A percentile compares a stretch with the other conserved stretches of the same genome.
Evolutionary conservation across 2,329 filamentous ascomycete species (phyloP).

Genomic region (Fusarium graminum): DNA sequence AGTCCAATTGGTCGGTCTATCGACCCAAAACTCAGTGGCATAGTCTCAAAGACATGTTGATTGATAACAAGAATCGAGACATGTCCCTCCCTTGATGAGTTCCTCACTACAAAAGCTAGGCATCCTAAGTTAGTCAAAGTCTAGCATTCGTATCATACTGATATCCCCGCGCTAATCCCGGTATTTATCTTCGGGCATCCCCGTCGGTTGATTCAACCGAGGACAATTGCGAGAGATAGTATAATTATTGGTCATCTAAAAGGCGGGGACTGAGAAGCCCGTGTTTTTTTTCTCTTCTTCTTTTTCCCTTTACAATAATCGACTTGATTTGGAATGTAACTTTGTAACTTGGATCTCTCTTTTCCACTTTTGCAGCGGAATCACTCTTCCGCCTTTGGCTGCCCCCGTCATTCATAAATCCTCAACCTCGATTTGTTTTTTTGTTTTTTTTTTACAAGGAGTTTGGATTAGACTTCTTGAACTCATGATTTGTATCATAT

Average conservation of each 20-base stretch:
- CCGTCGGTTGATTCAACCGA: conserved; percentile 30
- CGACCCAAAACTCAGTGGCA: neutral
- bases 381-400: conserved; percentile 35
- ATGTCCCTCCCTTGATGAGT: neutral
- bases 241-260: conserved; percentile 30
- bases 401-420: conserved; percentile 10
- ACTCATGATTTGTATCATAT: neutral
- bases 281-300: neutral
- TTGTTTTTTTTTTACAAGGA: conserved; percentile 5
- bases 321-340: conserved; percentile 11
- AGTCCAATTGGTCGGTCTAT: neutral
- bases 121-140: neutral
- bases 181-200: conserved; percentile 37
- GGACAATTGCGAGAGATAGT: conserved; percentile 8
- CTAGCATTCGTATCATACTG: neutral
- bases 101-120: neutral
- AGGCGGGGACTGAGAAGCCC: conserved; percentile 6
- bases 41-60: neutral
- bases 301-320: conserved; percentile 19
- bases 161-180: conserved; percentile 29
- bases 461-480: neutral
- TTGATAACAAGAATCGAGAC: neutral
- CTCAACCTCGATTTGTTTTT: conserved; percentile 10
- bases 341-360: conserved; percentile 1
- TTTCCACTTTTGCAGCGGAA: conserved; percentile 20